A percentile compares a stretch with the other conserved stretches of the same genome.
Evolutionary conservation across 129 eudicot species (phyloP).

Genomic region (Flaveria trinervia): DNA sequence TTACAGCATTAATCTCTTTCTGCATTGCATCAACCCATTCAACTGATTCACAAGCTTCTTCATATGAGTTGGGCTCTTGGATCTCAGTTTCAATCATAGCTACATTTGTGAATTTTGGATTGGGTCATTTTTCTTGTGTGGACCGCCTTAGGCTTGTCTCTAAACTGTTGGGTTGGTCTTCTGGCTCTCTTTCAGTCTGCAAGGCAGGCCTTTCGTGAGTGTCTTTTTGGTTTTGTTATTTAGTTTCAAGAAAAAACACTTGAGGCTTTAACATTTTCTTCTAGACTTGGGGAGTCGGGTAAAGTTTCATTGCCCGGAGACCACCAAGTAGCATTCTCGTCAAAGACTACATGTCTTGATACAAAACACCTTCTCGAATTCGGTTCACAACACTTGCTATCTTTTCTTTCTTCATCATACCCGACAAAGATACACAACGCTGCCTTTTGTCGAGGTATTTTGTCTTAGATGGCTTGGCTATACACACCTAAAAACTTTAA

Average conservation of each 20-base stretch:
- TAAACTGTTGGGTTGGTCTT: no score
- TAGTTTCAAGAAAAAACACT: background rate
- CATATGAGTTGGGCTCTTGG: no score
- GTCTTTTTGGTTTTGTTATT: background rate
- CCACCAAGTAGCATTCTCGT: background rate
- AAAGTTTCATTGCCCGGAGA: background rate
- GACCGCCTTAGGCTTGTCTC: no score
- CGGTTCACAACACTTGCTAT: background rate
- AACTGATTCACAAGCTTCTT: no score
- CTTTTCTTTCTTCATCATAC: background rate
- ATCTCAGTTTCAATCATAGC: background rate
- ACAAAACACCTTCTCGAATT: background rate
- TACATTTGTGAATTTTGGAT: background rate
- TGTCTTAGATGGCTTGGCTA: background rate
- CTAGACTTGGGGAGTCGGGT: background rate
- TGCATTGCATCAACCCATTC: no score
- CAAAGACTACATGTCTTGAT: background rate
- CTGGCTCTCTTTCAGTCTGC: no score
- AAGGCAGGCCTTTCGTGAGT: background rate
- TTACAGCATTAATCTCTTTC: no score
- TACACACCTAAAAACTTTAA: background rate
- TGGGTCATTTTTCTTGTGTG: background rate
- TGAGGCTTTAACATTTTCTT: background rate
- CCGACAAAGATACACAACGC: background rate
- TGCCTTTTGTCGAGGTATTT: background rate